Percentiles rank a stretch among this genome's conserved stretches.
phyloP scores from a whole-genome alignment of 23 red algal species.

The Gracilaria domingensis region DNA sequence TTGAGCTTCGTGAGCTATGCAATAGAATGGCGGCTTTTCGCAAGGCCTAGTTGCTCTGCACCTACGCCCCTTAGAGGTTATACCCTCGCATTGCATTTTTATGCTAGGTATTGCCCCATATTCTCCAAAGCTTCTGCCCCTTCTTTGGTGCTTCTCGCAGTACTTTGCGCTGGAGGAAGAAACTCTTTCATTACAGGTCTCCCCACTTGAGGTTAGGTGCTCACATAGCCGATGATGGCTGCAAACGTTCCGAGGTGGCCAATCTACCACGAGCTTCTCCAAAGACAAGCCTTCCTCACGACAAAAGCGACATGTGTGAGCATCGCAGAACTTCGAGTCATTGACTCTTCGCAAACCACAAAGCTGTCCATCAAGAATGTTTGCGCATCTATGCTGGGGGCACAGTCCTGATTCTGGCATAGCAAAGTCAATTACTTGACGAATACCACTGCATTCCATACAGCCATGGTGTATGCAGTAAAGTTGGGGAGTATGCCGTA shows the following conservation, averaged over 20 bases:
- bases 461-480: slow-evolving; percentile 32
- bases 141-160: slow-evolving; percentile 36
- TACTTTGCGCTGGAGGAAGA: background rate
- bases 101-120: background rate
- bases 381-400: slow-evolving; percentile 15
- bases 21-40: slow-evolving; percentile 8
- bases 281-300: slow-evolving; percentile 18
- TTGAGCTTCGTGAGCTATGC: slow-evolving; percentile 7
- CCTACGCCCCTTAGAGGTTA: slow-evolving; percentile 1
- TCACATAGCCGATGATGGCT: slow-evolving; percentile 26
- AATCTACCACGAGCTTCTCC: slow-evolving; percentile 1
- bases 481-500: background rate
- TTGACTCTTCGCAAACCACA: slow-evolving; percentile 9
- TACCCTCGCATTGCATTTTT: slow-evolving; percentile 49
- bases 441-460: slow-evolving; percentile 12
- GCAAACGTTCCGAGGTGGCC: slow-evolving; percentile 41
- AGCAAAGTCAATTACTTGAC: slow-evolving; percentile 12
- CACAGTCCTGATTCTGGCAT: slow-evolving; percentile 5
- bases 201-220: background rate
- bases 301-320: slow-evolving; percentile 36
- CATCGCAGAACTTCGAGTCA: background rate
- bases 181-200: slow-evolving; percentile 25
- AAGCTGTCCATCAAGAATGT: background rate
- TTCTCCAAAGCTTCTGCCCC: background rate
- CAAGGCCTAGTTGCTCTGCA: slow-evolving; percentile 14